Percentiles rank a stretch among this genome's conserved stretches.
Conservation (phyloP, 306 rosid genomes). For the Dryas octopetala region DNA sequence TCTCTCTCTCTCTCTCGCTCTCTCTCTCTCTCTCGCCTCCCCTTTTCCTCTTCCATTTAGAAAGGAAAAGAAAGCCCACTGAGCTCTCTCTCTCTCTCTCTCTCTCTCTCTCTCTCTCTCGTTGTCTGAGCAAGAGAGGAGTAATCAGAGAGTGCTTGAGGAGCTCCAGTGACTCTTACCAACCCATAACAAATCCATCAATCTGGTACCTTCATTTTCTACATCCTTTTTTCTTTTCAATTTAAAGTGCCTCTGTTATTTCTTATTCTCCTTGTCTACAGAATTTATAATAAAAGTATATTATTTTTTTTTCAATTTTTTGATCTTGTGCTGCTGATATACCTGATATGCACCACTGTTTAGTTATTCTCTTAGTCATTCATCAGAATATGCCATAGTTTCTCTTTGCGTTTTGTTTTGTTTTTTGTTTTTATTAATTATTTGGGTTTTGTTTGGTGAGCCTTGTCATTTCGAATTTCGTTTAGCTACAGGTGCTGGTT, state of each 20-base stretch:
- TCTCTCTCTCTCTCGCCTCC: neutral
- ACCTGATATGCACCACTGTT: neutral
- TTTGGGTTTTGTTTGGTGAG: too few relatives aligned
- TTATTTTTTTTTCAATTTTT: neutral
- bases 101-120: neutral
- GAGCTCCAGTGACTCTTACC: neutral
- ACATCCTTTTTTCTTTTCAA: neutral
- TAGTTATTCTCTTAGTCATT: neutral
- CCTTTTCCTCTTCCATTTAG: neutral
- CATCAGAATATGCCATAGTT: neutral
- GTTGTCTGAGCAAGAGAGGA: neutral
- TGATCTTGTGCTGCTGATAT: neutral
- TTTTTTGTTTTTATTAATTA: neutral
- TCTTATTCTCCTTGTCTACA: neutral
- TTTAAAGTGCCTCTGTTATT: neutral
- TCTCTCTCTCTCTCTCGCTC: too few relatives aligned
- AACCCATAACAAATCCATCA: neutral
- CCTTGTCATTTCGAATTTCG: too few relatives aligned
- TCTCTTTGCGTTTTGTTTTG: neutral
- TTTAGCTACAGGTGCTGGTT: too few relatives aligned
- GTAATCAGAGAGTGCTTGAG: neutral
- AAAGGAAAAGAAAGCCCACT: neutral
- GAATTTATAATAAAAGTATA: neutral
- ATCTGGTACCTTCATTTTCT: slow-evolving; percentile 16
- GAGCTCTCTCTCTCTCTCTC: neutral